phyloP scores from a whole-genome alignment of 345 rosid genomes.

The Physaria fendleri region DNA sequence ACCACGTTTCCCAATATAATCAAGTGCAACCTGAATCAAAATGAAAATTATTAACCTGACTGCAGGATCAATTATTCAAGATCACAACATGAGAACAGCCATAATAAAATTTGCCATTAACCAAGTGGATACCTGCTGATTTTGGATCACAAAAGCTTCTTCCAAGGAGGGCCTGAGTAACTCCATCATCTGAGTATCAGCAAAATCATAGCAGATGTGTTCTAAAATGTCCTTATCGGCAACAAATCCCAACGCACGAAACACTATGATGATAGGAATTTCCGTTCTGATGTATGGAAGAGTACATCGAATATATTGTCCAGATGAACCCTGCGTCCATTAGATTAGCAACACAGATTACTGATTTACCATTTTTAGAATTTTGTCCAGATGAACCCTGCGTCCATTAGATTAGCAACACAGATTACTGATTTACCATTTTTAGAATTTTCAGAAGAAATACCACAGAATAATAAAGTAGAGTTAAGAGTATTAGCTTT shows the following conservation, averaged over 20 bases:
- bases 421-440: not conserved
- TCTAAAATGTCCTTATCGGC: slow-evolving; percentile 94
- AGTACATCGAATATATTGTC: slow-evolving; percentile 90
- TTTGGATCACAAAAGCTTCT: slow-evolving; percentile 97
- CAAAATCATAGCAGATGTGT: slow-evolving; percentile 87
- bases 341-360: not conserved
- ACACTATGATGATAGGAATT: slow-evolving; percentile 95
- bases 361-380: not conserved
- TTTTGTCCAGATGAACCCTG: not conserved
- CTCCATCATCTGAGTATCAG: slow-evolving; percentile 96
- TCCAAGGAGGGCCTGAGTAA: slow-evolving; percentile 93
- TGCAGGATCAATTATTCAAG: slow-evolving; percentile 5
- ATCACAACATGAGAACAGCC: not conserved
- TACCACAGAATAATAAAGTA: not conserved
- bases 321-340: slow-evolving; percentile 80
- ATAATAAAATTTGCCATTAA: not conserved
- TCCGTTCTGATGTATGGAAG: slow-evolving; percentile 96
- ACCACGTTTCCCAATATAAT: slow-evolving; percentile 96
- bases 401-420: no score
- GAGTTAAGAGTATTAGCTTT: slow-evolving; percentile 2
- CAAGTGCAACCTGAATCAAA: slow-evolving; percentile 80
- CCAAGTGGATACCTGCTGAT: slow-evolving; percentile 62
- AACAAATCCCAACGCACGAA: slow-evolving; percentile 95
- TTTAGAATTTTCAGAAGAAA: not conserved
- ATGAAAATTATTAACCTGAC: not conserved